These are phyloP conservation scores for Xylaria palmicola DNA, from an alignment of 495 filamentous ascomycete genomes.

Conservation along the genomic window DNA sequence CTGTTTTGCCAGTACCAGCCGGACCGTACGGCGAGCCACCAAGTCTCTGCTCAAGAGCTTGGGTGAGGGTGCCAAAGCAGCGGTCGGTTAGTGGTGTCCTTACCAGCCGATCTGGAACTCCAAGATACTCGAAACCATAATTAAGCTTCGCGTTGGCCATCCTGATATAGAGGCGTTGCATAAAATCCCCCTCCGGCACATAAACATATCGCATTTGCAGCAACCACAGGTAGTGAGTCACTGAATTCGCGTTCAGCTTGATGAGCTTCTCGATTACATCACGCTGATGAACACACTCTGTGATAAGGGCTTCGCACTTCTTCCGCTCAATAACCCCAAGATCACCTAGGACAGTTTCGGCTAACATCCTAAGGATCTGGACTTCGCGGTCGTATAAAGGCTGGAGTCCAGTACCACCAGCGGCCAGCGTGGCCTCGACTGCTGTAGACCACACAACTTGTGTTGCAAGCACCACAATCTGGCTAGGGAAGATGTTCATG, in stretches of 20 bases:
- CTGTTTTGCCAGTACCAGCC: constrained; percentile 98
- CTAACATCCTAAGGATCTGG: constrained; percentile 76
- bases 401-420: constrained; percentile 65
- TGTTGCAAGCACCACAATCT: constrained; percentile 94
- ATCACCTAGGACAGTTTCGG: constrained; percentile 85
- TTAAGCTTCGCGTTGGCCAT: constrained; percentile 96
- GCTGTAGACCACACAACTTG: constrained; percentile 90
- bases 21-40: constrained; percentile 97
- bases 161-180: constrained; percentile 82
- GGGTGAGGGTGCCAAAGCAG: constrained; percentile 95
- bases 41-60: constrained; percentile 90
- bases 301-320: constrained; percentile 98
- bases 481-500: constrained; percentile 78
- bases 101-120: constrained; percentile 92
- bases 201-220: constrained; percentile 99
- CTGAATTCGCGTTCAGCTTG: constrained; percentile 67
- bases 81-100: constrained; percentile 94
- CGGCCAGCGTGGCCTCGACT: constrained; percentile 71
- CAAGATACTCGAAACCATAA: constrained; percentile 97
- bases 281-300: constrained; percentile 96
- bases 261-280: constrained; percentile 85
- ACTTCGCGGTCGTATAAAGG: constrained; percentile 72
- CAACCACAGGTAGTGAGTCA: constrained; percentile 87
- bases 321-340: constrained; percentile 82
- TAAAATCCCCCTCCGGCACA: constrained; percentile 70